phyloP scores from a whole-genome alignment of 2,329 filamentous ascomycete genomes.

The Cadophora sp. region DNA sequence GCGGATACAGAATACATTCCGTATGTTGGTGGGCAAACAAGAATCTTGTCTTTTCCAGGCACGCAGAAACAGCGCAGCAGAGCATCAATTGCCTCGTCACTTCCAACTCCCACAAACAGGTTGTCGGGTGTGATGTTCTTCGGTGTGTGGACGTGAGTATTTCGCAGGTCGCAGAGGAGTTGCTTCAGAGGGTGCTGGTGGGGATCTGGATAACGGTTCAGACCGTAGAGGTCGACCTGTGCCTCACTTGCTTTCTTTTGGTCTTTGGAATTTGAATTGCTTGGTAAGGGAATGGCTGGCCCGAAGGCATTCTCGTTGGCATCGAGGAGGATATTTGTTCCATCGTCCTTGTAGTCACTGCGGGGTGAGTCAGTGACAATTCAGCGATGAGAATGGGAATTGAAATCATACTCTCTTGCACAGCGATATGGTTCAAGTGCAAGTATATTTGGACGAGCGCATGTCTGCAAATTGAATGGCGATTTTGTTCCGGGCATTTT shows the following conservation, averaged over 20 bases:
- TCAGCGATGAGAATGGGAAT: slow-evolving; percentile 25
- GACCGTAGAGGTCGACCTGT: slow-evolving; percentile 76
- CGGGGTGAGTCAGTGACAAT: slow-evolving; percentile 43
- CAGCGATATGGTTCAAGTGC: slow-evolving; percentile 81
- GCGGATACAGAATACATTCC: slow-evolving; percentile 98
- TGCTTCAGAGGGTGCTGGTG: slow-evolving; percentile 90
- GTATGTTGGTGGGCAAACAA: slow-evolving; percentile 96
- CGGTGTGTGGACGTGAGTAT: slow-evolving; percentile 80
- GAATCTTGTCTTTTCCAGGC: slow-evolving; percentile 85
- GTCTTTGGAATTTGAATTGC: slow-evolving; percentile 50
- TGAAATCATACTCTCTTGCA: slow-evolving; percentile 75
- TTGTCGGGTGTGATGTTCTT: slow-evolving; percentile 79
- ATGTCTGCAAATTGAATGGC: slow-evolving; percentile 75
- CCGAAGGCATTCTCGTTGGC: slow-evolving; percentile 98
- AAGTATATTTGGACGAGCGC: slow-evolving; percentile 79
- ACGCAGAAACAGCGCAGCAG: slow-evolving; percentile 92
- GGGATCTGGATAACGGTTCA: slow-evolving; percentile 96
- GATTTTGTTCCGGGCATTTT: slow-evolving; percentile 49
- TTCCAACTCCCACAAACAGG: slow-evolving; percentile 93
- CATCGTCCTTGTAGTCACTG: slow-evolving; percentile 99
- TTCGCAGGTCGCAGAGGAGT: slow-evolving; percentile 84
- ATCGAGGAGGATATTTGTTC: slow-evolving; percentile 93
- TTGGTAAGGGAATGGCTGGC: slow-evolving; percentile 69
- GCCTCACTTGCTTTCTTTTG: slow-evolving; percentile 43
- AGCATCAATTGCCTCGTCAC: slow-evolving; percentile 95